Conservation (phyloP, 768 basidiomycete species). For the Rhizopogon vesiculosus region DNA sequence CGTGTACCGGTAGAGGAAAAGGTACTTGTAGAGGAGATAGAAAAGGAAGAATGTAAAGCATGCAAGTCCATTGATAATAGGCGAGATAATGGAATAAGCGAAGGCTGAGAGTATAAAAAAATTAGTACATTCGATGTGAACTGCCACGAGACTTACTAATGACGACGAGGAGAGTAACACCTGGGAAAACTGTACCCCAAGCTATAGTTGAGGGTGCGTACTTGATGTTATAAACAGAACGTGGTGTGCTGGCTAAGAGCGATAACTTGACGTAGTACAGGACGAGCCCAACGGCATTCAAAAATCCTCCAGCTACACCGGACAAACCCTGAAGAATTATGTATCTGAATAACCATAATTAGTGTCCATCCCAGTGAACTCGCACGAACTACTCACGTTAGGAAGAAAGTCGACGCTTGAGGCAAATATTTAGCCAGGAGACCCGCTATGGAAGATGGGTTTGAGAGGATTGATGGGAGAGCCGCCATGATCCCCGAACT, state of each 20-base stretch:
- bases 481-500: slow-evolving; percentile 79
- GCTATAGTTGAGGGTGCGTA: slow-evolving; percentile 60
- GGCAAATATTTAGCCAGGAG: slow-evolving; percentile 80
- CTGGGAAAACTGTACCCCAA: slow-evolving; percentile 76
- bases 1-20: slow-evolving; percentile 77
- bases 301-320: slow-evolving; percentile 74
- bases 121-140: slow-evolving; percentile 1
- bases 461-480: slow-evolving; percentile 53
- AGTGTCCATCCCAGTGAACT: not conserved
- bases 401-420: slow-evolving; percentile 82
- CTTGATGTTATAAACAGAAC: slow-evolving; percentile 80
- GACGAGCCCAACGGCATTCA: slow-evolving; percentile 68
- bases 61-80: slow-evolving; percentile 90
- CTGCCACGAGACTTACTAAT: slow-evolving; percentile 52
- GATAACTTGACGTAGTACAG: slow-evolving; percentile 90
- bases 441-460: slow-evolving; percentile 65
- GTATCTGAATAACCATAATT: slow-evolving; percentile 39
- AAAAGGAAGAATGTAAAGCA: slow-evolving; percentile 78
- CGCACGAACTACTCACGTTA: slow-evolving; percentile 49
- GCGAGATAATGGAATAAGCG: slow-evolving; percentile 85
- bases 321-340: slow-evolving; percentile 78
- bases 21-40: slow-evolving; percentile 82
- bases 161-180: slow-evolving; percentile 72
- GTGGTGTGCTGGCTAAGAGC: slow-evolving; percentile 84
- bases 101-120: slow-evolving; percentile 37